Evolutionary conservation across 2,329 filamentous ascomycete species (phyloP).

Genomic region (Sporothrix dimorphospora): DNA sequence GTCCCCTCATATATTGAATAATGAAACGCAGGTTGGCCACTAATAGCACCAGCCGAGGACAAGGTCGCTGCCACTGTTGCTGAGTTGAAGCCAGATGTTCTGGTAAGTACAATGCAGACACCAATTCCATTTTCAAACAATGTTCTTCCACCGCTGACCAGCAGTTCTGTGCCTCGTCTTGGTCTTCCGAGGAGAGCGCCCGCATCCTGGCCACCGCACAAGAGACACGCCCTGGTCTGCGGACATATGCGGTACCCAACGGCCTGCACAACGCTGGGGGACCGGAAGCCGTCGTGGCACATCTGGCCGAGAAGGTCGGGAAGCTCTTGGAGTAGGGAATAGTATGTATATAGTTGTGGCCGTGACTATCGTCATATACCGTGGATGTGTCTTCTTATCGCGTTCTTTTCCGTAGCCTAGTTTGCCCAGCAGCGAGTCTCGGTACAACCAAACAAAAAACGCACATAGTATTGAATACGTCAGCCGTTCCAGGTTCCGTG

Average conservation of each 20-base stretch:
- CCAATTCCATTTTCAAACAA: background rate
- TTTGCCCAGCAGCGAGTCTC: no score
- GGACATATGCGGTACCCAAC: conserved; percentile 22
- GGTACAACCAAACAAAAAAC: no score
- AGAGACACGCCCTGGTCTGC: conserved; percentile 1
- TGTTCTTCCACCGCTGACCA: background rate
- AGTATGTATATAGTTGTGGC: background rate
- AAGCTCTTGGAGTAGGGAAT: background rate
- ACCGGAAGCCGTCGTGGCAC: conserved; percentile 17
- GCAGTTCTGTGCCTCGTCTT: conserved; percentile 28
- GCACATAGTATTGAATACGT: no score
- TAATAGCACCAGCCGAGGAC: conserved; percentile 15
- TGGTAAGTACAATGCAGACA: conserved; percentile 5
- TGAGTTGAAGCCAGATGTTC: conserved; percentile 23
- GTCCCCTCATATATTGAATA: background rate
- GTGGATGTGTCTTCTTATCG: no score
- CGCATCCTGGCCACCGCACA: conserved; percentile 21
- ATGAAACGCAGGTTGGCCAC: background rate
- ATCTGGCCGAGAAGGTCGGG: conserved; percentile 16
- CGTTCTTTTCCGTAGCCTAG: no score
- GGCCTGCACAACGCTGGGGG: conserved; percentile 25
- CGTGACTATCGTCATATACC: no score
- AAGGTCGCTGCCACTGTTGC: conserved; percentile 3
- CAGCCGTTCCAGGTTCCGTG: no score
- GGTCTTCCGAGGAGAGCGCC: conserved; percentile 21